These are phyloP conservation scores for Euphorbia lathyris DNA, from an alignment of 345 rosid genomes.

Conservation along the genomic window DNA sequence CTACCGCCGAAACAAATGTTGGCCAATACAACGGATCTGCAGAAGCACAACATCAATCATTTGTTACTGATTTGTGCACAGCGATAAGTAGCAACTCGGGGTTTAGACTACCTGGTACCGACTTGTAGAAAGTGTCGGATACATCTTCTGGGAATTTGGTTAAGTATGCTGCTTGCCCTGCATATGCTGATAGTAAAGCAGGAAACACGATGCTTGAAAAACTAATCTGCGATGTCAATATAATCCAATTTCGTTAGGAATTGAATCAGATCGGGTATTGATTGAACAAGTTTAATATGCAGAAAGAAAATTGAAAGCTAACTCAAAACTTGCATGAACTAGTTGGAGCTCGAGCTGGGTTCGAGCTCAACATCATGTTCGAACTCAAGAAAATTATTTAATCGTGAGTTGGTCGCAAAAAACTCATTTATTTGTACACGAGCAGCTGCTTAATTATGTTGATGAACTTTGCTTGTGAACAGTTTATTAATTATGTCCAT, in stretches of 20 bases:
- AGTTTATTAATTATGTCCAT: too few relatives aligned
- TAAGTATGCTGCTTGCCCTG: conserved; percentile 67
- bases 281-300: too few relatives aligned
- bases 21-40: conserved; percentile 78
- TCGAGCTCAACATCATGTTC: too few relatives aligned
- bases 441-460: too few relatives aligned
- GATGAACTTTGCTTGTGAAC: too few relatives aligned
- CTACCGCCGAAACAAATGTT: conserved; percentile 64
- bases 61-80: background rate
- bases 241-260: background rate
- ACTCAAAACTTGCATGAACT: too few relatives aligned
- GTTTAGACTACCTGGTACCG: conserved; percentile 43
- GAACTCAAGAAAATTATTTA: too few relatives aligned
- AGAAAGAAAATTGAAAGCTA: too few relatives aligned
- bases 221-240: conserved; percentile 47
- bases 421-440: too few relatives aligned
- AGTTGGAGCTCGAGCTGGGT: too few relatives aligned
- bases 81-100: background rate
- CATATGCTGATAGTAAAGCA: conserved; percentile 36
- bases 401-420: too few relatives aligned
- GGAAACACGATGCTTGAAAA: conserved; percentile 51
- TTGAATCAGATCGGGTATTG: too few relatives aligned
- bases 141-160: conserved; percentile 35
- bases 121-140: conserved; percentile 52
- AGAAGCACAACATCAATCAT: background rate